Evolutionary conservation across 2,329 filamentous ascomycete species (phyloP).

Genomic region (Pseudophaeomoniella oleicola): DNA sequence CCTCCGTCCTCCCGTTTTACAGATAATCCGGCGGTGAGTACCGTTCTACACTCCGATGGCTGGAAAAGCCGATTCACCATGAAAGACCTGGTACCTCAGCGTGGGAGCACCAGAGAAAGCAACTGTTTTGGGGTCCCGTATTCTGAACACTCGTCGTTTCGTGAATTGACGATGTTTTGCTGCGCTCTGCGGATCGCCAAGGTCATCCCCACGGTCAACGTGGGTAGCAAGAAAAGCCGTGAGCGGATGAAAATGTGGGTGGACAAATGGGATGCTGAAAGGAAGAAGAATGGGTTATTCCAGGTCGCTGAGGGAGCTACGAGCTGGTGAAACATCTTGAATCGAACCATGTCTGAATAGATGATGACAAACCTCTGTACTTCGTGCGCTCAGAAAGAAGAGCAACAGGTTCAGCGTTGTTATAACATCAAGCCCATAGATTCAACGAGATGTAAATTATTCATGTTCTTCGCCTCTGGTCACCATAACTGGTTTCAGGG

Average conservation of each 20-base stretch:
- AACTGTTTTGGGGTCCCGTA: constrained; percentile 92
- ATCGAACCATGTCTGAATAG: no score
- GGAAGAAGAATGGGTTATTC: constrained; percentile 47
- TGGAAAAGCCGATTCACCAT: constrained; percentile 66
- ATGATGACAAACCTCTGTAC: no score
- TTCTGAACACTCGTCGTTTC: constrained; percentile 87
- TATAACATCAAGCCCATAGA: no score
- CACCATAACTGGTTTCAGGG: no score
- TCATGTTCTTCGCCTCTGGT: no score
- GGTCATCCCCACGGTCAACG: constrained; percentile 87
- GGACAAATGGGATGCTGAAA: constrained; percentile 48
- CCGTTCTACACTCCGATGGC: constrained; percentile 48
- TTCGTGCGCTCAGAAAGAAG: no score
- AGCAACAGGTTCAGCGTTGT: no score
- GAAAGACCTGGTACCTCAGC: constrained; percentile 61
- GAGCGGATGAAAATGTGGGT: constrained; percentile 55
- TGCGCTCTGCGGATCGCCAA: constrained; percentile 76
- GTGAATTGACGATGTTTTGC: constrained; percentile 86
- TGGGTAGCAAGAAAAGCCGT: constrained; percentile 47
- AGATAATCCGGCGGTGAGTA: constrained; percentile 48
- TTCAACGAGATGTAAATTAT: no score
- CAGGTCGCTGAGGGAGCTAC: constrained; percentile 18
- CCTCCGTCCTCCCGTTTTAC: constrained; percentile 50
- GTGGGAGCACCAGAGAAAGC: constrained; percentile 67
- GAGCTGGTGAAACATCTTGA: no score